Evolutionary conservation across 2,329 filamentous ascomycete species (phyloP).

Genomic region (Monosporascus sp.): DNA sequence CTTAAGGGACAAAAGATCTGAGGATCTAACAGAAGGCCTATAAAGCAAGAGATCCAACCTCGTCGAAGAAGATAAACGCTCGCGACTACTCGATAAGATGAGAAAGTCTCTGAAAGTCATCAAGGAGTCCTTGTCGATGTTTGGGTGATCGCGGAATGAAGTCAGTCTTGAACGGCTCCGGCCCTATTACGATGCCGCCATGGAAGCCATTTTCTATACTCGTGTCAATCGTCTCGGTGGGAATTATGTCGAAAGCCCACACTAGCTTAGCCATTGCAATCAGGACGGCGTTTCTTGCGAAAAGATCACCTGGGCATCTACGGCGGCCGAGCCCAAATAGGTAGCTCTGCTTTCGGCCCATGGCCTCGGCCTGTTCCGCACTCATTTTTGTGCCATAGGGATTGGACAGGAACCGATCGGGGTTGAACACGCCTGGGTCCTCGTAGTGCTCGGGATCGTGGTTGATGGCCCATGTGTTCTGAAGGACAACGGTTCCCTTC

Average conservation of each 20-base stretch:
- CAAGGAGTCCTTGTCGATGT: not conserved
- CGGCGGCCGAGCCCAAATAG: slow-evolving; percentile 5
- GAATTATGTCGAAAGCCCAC: slow-evolving; percentile 4
- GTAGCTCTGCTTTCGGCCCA: slow-evolving; percentile 4
- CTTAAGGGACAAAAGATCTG: too few species aligned
- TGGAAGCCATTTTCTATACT: slow-evolving; percentile 5
- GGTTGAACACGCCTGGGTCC: slow-evolving; percentile 12
- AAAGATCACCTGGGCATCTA: slow-evolving; percentile 5
- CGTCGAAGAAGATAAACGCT: not conserved
- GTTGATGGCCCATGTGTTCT: slow-evolving; percentile 34
- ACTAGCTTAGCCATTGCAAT: slow-evolving; percentile 3
- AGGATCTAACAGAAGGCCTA: too few species aligned
- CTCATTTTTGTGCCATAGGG: slow-evolving; percentile 1
- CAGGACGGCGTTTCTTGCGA: slow-evolving; percentile 4
- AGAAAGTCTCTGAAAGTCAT: slow-evolving; percentile 1
- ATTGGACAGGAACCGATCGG: slow-evolving; percentile 9
- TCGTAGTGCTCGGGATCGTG: slow-evolving; percentile 11
- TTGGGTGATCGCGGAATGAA: slow-evolving; percentile 1
- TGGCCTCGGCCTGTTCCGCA: not conserved
- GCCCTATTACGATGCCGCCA: slow-evolving; percentile 1
- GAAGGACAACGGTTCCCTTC: slow-evolving; percentile 31
- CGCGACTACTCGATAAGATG: not conserved
- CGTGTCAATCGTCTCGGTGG: not conserved
- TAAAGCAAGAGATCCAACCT: too few species aligned
- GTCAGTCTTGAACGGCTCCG: slow-evolving; percentile 1